Conservation (phyloP, 352 stramenopile species). For the Phytophthora cajani region DNA sequence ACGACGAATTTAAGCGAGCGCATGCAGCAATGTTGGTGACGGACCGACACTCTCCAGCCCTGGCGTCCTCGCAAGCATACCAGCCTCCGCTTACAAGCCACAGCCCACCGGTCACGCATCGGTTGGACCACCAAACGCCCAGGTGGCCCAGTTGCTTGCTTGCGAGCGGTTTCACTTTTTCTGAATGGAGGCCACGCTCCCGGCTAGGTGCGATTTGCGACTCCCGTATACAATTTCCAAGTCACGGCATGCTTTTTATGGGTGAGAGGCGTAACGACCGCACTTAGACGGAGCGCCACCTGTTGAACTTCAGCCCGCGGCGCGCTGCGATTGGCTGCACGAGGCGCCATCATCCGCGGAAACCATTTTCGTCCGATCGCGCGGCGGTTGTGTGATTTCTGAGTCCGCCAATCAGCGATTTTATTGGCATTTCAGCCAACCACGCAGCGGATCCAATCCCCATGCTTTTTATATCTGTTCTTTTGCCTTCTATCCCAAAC, state of each 20-base stretch:
- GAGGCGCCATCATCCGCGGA: slow-evolving; percentile 23
- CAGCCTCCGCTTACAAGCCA: not conserved
- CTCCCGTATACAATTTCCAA: slow-evolving; percentile 8
- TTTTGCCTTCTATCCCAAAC: slow-evolving; percentile 36
- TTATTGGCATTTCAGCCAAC: slow-evolving; percentile 21
- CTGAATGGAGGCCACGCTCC: slow-evolving; percentile 8
- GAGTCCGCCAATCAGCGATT: slow-evolving; percentile 18
- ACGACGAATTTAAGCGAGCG: not conserved
- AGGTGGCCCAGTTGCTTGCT: slow-evolving; percentile 15
- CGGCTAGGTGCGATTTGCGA: slow-evolving; percentile 14
- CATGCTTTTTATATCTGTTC: slow-evolving; percentile 39
- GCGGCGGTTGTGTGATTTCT: slow-evolving; percentile 10
- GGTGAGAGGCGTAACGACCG: slow-evolving; percentile 35
- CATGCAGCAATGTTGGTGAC: not conserved
- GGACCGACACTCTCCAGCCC: not conserved
- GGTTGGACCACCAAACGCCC: slow-evolving; percentile 5
- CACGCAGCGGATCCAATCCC: not conserved
- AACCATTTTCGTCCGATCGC: slow-evolving; percentile 32
- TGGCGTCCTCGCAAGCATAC: not conserved
- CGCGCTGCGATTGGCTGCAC: slow-evolving; percentile 17
- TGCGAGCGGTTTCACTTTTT: slow-evolving; percentile 26
- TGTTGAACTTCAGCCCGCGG: slow-evolving; percentile 20
- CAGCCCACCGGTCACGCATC: slow-evolving; percentile 4
- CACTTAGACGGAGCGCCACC: slow-evolving; percentile 22
- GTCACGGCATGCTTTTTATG: slow-evolving; percentile 31